These are phyloP conservation scores for Eucalyptus curtisii DNA, from an alignment of 345 rosid genomes.

Conservation along the genomic window DNA sequence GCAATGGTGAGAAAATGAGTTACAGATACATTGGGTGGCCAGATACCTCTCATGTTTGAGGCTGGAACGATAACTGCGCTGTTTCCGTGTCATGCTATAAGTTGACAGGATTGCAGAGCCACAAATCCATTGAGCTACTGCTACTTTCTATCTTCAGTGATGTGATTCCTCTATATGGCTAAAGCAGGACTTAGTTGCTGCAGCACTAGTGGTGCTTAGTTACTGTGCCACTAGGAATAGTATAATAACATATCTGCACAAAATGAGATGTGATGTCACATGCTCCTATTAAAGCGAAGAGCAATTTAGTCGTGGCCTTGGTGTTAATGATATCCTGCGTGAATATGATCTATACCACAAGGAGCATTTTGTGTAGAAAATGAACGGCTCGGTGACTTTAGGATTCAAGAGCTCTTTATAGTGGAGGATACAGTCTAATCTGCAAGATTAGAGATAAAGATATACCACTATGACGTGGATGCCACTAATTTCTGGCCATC, in stretches of 20 bases:
- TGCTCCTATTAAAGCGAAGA: not conserved
- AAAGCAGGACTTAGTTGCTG: not conserved
- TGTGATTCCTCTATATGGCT: not conserved
- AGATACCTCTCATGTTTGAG: not conserved
- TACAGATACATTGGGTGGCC: not conserved
- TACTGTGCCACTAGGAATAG: conserved; percentile 5
- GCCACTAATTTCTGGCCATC: conserved; percentile 46
- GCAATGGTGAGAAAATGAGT: not conserved
- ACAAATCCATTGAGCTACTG: not conserved
- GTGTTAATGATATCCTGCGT: not conserved
- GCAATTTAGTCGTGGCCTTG: not conserved
- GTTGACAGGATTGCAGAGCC: not conserved
- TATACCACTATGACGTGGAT: conserved; percentile 31
- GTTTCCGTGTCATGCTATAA: not conserved
- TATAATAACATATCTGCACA: conserved; percentile 1
- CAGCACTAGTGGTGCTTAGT: not conserved
- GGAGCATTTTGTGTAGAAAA: not conserved
- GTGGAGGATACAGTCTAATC: not conserved
- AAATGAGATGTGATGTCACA: conserved; percentile 33
- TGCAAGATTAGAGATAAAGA: not conserved
- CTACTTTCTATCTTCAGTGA: not conserved
- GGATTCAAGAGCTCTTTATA: conserved; percentile 7
- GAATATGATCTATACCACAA: not conserved
- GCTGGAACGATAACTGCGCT: not conserved
- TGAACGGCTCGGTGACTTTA: not conserved